Evolutionary conservation across 441 rosid genomes (phyloP).

Genomic region (Syzygium syzygioides): DNA sequence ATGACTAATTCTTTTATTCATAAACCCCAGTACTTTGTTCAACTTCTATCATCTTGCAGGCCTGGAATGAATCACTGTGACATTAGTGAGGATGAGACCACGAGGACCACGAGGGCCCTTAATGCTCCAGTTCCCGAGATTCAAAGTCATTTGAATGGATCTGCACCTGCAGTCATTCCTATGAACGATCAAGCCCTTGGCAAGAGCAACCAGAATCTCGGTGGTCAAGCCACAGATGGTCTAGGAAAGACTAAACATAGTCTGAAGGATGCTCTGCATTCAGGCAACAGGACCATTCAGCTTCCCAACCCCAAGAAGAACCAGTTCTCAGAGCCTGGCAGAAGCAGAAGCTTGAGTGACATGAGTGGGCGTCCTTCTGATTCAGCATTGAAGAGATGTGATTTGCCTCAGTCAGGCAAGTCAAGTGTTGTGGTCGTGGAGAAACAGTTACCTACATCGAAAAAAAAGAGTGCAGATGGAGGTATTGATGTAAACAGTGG

Average conservation of each 20-base stretch:
- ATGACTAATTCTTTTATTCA: background rate
- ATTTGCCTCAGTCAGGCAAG: slow-evolving; percentile 10
- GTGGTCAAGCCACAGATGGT: slow-evolving; percentile 20
- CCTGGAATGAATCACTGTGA: slow-evolving; percentile 73
- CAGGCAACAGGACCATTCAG: slow-evolving; percentile 15
- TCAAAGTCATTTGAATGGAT: slow-evolving; percentile 27
- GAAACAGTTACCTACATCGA: slow-evolving; percentile 1
- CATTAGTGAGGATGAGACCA: slow-evolving; percentile 64
- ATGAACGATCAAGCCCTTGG: slow-evolving; percentile 16
- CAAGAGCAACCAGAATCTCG: slow-evolving; percentile 21
- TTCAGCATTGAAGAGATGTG: slow-evolving; percentile 17
- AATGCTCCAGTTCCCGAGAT: slow-evolving; percentile 19
- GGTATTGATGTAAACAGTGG: slow-evolving; percentile 21
- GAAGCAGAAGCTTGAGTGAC: slow-evolving; percentile 37
- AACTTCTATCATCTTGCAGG: slow-evolving; percentile 28
- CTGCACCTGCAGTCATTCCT: slow-evolving; percentile 9
- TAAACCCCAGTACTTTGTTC: background rate
- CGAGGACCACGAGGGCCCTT: slow-evolving; percentile 47
- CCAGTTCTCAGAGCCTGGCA: slow-evolving; percentile 24
- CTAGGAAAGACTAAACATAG: slow-evolving; percentile 29
- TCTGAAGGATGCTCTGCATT: slow-evolving; percentile 26
- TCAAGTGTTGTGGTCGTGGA: slow-evolving; percentile 8
- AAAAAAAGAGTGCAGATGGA: slow-evolving; percentile 18
- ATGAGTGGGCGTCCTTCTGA: slow-evolving; percentile 24
- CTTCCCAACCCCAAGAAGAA: slow-evolving; percentile 23